phyloP scores from a whole-genome alignment of 352 stramenopile genomes.

The Phytophthora boehmeriae region DNA sequence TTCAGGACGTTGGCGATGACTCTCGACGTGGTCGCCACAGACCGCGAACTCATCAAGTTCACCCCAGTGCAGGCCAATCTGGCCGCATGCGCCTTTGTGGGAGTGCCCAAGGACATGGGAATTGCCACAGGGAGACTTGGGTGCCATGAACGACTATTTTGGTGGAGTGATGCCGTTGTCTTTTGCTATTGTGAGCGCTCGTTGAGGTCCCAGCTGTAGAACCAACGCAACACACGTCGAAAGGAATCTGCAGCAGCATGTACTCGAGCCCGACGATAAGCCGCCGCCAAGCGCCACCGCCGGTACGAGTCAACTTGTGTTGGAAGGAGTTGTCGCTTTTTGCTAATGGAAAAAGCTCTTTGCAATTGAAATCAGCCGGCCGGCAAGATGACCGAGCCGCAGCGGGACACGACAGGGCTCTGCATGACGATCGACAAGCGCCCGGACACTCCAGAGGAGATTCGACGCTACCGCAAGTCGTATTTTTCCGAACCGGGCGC shows the following conservation, averaged over 20 bases:
- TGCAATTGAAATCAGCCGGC: slow-evolving; percentile 38
- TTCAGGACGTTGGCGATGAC: background rate
- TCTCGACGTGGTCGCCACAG: background rate
- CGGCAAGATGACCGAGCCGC: slow-evolving; percentile 41
- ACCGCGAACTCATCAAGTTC: background rate
- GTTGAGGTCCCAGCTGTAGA: background rate
- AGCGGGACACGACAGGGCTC: slow-evolving; percentile 48
- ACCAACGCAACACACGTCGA: slow-evolving; percentile 2
- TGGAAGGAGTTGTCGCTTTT: background rate
- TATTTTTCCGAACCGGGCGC: slow-evolving; percentile 81
- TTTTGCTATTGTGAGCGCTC: slow-evolving; percentile 11
- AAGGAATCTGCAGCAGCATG: background rate
- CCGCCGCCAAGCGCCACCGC: slow-evolving; percentile 31
- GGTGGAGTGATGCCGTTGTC: background rate
- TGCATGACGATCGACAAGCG: slow-evolving; percentile 70
- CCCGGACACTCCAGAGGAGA: slow-evolving; percentile 69
- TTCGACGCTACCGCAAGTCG: slow-evolving; percentile 82
- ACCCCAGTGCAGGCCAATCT: background rate
- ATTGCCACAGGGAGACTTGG: too few species aligned
- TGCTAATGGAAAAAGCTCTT: background rate
- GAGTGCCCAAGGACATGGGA: background rate
- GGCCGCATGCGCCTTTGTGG: background rate
- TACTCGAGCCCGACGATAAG: slow-evolving; percentile 18
- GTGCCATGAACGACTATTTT: background rate
- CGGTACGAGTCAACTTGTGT: slow-evolving; percentile 14